These are phyloP conservation scores for Amanita fuliginea DNA, from an alignment of 768 basidiomycete species.

Conservation along the genomic window DNA sequence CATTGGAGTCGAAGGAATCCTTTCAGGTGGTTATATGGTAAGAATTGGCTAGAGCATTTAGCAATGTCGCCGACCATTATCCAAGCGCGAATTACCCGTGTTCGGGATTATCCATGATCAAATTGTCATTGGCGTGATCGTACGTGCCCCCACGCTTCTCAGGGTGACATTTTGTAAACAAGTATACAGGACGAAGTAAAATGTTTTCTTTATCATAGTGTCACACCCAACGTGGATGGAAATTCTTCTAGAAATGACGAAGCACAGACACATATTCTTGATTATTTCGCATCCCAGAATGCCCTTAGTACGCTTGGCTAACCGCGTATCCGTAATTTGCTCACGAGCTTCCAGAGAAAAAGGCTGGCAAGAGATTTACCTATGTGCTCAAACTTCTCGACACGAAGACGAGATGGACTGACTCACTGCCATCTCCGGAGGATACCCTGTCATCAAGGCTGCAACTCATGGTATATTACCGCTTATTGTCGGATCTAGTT, in stretches of 20 bases:
- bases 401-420: conserved; percentile 53
- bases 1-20: conserved; percentile 44
- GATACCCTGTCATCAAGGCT: conserved; percentile 51
- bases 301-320: neutral
- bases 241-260: neutral
- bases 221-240: neutral
- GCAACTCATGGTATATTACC: conserved; percentile 73
- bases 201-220: conserved; percentile 8
- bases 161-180: neutral
- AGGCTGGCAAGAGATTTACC: neutral
- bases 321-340: neutral
- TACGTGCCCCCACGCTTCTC: conserved; percentile 18
- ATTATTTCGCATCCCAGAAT: neutral
- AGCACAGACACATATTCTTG: neutral
- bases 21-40: conserved; percentile 39
- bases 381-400: conserved; percentile 42
- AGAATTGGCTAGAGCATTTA: conserved; percentile 3
- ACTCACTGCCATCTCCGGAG: conserved; percentile 40
- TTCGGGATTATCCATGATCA: conserved; percentile 62
- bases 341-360: neutral
- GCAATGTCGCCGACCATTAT: neutral
- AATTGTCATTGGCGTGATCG: conserved; percentile 67
- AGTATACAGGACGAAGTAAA: conserved; percentile 39
- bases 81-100: conserved; percentile 74
- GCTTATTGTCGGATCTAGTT: conserved; percentile 45